These are phyloP conservation scores for Apiotrichum siamense DNA, from an alignment of 1,284 basidiomycete species.

Conservation along the genomic window DNA sequence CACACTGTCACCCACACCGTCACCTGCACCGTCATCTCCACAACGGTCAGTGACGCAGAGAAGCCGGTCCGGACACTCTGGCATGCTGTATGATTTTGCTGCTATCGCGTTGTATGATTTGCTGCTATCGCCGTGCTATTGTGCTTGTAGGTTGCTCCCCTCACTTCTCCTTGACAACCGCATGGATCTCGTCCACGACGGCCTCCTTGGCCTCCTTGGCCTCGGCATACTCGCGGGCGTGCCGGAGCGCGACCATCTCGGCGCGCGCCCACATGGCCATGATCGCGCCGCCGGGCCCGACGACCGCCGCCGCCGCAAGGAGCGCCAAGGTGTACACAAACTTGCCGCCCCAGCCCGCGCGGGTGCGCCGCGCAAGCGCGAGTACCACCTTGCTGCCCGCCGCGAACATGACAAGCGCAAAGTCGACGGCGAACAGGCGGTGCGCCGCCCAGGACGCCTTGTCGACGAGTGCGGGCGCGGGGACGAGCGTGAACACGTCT, in stretches of 20 bases:
- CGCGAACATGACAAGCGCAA: conserved; percentile 2
- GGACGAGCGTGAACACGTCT: neutral
- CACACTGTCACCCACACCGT: no score
- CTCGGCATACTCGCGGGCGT: conserved; percentile 4
- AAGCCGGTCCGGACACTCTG: no score
- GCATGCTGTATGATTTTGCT: no score
- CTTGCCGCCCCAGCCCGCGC: neutral
- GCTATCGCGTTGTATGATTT: no score
- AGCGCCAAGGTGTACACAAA: neutral
- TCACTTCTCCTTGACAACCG: no score
- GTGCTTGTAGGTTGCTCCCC: no score
- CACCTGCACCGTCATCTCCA: no score
- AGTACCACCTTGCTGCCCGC: conserved; percentile 3
- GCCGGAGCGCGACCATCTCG: conserved; percentile 7
- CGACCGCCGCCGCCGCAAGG: neutral
- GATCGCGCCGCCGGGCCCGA: conserved; percentile 12
- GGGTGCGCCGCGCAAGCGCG: conserved; percentile 1
- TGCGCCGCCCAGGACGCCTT: neutral
- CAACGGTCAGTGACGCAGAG: no score
- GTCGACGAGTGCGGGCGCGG: neutral
- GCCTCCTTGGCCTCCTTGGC: conserved; percentile 2
- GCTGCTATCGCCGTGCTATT: no score
- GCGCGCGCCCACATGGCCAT: conserved; percentile 12
- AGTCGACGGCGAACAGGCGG: conserved; percentile 7
- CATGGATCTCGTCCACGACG: neutral